Base-by-base conservation (phyloP, 164 flowering plant species). In the Tinospora cordifolia region DNA sequence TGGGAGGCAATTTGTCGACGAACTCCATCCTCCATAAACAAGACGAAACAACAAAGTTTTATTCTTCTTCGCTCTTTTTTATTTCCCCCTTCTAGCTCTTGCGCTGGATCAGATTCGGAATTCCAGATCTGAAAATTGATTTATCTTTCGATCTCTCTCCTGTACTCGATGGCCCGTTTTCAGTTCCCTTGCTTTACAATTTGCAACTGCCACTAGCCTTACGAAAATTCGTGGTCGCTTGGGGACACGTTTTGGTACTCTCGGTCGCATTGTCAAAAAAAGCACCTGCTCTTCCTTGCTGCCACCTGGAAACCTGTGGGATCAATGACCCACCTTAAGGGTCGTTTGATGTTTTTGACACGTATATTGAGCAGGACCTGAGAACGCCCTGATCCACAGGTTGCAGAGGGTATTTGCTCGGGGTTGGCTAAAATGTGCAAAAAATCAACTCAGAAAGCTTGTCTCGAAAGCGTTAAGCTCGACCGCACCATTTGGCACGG, bases 1-100 rank as follows among this genome's bases (percentile, higher is more conserved):
- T 93, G 3, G 82, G 22, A 60, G 98, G 93, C 78, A 89, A 71
- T 46, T 80, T 81, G 70, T 84, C 84, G 51, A 80, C 51, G 72
- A 70, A 75, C 75, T 76, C 67, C 84, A 81, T 79, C 69, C 78
- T 76, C 81, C 75, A 71, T 71, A 60, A 68, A 82, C 64, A 75
- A 64, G 58, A 44, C 41, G 44, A 30, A 22, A 2, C 27, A 34
- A n/a, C 19, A 49, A 40, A 10, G 68, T 46, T 71, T 73, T 4
- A 4, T 30, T 30, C 2, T 30, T 30, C 4, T 30, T 30, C 36
- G 36, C 4, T 30, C 2, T 30, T 30, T 30, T 30, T 30, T 30
- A 1, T 30, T 30, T 30, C n/a, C n/a, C n/a, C n/a, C n/a, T 30
- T 30, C 19, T 17, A 3, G 24, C n/a, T 54, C 5, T 8, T 19